These are phyloP conservation scores for Sclerotinia minor DNA, from an alignment of 2,329 filamentous ascomycete genomes.

Conservation along the genomic window DNA sequence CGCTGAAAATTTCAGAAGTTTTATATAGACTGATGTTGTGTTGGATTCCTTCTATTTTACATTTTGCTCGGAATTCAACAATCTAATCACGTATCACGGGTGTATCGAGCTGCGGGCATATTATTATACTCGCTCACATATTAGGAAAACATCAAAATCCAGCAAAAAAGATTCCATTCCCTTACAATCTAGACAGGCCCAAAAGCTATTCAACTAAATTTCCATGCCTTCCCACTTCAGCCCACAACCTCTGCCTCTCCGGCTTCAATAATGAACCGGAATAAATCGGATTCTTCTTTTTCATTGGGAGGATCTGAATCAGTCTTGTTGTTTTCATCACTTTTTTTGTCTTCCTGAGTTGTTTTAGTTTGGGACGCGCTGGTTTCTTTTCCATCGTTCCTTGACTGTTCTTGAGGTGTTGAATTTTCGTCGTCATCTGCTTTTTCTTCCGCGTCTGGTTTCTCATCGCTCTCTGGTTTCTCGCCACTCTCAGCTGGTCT, in stretches of 20 bases:
- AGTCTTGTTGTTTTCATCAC: not conserved
- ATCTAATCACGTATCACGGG: not conserved
- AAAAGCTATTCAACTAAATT: not conserved
- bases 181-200: not conserved
- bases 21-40: too few relatives aligned
- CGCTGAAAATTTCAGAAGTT: too few relatives aligned
- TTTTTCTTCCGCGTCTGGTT: too few relatives aligned
- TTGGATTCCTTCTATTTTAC: not conserved
- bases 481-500: too few relatives aligned
- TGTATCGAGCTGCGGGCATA: not conserved
- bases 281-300: not conserved
- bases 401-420: not conserved
- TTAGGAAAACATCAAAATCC: not conserved
- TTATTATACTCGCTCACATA: not conserved
- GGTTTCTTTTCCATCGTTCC: not conserved
- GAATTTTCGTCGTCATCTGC: not conserved
- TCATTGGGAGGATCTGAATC: not conserved
- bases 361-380: not conserved
- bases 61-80: not conserved
- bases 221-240: too few relatives aligned
- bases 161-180: not conserved
- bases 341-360: not conserved
- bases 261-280: constrained; percentile 1
- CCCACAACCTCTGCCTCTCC: not conserved
- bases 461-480: too few relatives aligned